A percentile compares a stretch with the other conserved stretches of the same genome.
phyloP scores from a whole-genome alignment of 345 rosid genomes.

The Turnera subulata region DNA sequence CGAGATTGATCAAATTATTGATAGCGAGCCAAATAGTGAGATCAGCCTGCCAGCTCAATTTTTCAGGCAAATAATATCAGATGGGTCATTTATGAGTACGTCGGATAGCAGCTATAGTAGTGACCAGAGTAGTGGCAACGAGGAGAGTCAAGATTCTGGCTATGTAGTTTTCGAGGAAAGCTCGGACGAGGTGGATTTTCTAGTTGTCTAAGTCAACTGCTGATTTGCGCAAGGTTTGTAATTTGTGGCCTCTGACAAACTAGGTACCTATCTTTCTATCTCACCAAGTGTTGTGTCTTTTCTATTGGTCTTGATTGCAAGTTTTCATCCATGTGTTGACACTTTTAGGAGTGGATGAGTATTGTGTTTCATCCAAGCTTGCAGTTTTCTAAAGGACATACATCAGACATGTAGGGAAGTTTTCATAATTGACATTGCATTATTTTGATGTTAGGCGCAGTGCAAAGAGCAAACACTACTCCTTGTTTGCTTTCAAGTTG shows the following conservation, averaged over 20 bases:
- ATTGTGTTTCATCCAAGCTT: no score
- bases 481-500: no score
- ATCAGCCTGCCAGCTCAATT: slow-evolving; percentile 38
- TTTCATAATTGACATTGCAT: no score
- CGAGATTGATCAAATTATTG: slow-evolving; percentile 53
- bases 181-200: slow-evolving; percentile 59
- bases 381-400: no score
- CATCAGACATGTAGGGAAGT: no score
- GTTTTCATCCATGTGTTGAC: background rate
- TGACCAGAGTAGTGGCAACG: slow-evolving; percentile 64
- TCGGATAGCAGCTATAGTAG: slow-evolving; percentile 65
- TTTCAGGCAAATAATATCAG: slow-evolving; percentile 39
- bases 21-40: slow-evolving; percentile 49
- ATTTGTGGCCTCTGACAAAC: slow-evolving; percentile 3
- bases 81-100: slow-evolving; percentile 42
- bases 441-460: no score
- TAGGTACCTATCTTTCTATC: slow-evolving; percentile 12
- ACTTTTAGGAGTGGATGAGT: no score
- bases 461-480: no score
- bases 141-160: slow-evolving; percentile 53
- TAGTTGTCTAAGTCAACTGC: slow-evolving; percentile 30
- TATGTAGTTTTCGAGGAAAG: slow-evolving; percentile 49
- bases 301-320: background rate
- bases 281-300: background rate
- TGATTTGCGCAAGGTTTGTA: slow-evolving; percentile 9